Percentiles rank a stretch among this genome's conserved stretches.
Conservation (phyloP, 176 grass and related monocot genomes). For the barley (Hordeum vulgare) region DNA sequence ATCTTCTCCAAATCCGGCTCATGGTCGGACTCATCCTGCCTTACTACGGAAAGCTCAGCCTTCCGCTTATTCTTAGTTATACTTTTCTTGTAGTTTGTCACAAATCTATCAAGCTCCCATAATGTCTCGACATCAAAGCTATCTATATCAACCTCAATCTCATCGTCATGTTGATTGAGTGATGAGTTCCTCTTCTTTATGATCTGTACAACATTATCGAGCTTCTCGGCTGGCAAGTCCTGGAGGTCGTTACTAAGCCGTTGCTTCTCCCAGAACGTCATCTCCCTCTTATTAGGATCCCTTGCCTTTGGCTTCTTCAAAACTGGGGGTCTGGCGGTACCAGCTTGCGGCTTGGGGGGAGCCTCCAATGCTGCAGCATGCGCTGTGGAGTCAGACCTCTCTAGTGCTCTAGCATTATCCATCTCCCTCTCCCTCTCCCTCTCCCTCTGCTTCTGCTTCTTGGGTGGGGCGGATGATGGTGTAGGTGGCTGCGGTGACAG, state of each 20-base stretch:
- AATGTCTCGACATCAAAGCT: conserved; percentile 81
- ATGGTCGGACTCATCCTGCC: conserved; percentile 35
- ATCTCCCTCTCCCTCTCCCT: conserved; percentile 22
- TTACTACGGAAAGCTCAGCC: conserved; percentile 48
- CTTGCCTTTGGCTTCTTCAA: conserved; percentile 83
- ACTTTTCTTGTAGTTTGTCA: conserved; percentile 77
- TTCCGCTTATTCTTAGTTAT: conserved; percentile 76
- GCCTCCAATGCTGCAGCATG: conserved; percentile 35
- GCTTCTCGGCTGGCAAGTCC: conserved; percentile 54
- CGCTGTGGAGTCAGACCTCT: conserved; percentile 67
- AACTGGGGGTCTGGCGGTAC: conserved; percentile 38
- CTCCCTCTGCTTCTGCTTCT: conserved; percentile 38
- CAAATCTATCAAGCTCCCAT: conserved; percentile 82
- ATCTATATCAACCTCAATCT: conserved; percentile 91
- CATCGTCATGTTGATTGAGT: conserved; percentile 74
- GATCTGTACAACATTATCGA: conserved; percentile 80
- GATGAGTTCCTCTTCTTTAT: conserved; percentile 74
- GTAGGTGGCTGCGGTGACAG: conserved; percentile 40
- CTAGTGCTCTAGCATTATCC: conserved; percentile 45
- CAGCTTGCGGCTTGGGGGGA: conserved; percentile 38
- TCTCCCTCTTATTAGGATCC: conserved; percentile 79
- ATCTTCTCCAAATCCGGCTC: conserved; percentile 34
- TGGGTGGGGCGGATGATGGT: conserved; percentile 39
- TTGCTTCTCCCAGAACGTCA: conserved; percentile 73
- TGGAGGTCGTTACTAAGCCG: conserved; percentile 46